Evolutionary conservation across 1,284 basidiomycete species (phyloP), one percentile per base, ranked within the genome.

Genomic region (Kwoniella shivajii): DNA sequence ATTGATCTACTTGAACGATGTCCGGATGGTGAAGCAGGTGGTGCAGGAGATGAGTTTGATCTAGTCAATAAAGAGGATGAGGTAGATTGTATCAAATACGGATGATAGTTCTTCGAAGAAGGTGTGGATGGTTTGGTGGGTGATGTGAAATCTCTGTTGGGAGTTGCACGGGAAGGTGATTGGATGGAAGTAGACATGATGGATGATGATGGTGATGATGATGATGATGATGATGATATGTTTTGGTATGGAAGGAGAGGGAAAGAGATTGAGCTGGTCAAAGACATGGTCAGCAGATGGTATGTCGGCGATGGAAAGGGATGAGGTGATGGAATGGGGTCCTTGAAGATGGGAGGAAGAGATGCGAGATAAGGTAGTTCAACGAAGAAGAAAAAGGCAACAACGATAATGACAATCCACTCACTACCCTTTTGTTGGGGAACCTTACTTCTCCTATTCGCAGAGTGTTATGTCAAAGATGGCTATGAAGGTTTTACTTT

Each of bases 21-120:
- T 20, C 58, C 30, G 6, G 37, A 45, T 10, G 63, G 38, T 6
- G 57, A 48, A 16, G 54, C 31, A 16, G 62, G 22, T 1, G 68
- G 68, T 48, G 63, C 52, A 30, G 70, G 70, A 1, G 61, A 65
- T 11, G 67, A 68, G 31, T 72, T 72, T 9, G 70, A 66, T 22
- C 68, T 57, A 27, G 68, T 69, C 24, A 72, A 60, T 10, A 69
- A 49, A 7, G 68, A 65, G 2, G 70, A 72, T 1, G 63, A 57
- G 6, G 70, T 66, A 1, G 63, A 58, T 31, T 69, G 68, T 34
- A 72, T 72, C 11, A 63, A 37, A 45, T 72, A 72, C 3, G 70
- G 70, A 50, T 72, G 70, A 44, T 64, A 72, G 41, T 53, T 56
- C 42, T 54, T 57, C 29, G 54, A 56, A 3, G 50, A 38, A 13